These are phyloP conservation scores for Penicillium sp. DNA, from an alignment of 2,329 filamentous ascomycete species.

Conservation along the genomic window DNA sequence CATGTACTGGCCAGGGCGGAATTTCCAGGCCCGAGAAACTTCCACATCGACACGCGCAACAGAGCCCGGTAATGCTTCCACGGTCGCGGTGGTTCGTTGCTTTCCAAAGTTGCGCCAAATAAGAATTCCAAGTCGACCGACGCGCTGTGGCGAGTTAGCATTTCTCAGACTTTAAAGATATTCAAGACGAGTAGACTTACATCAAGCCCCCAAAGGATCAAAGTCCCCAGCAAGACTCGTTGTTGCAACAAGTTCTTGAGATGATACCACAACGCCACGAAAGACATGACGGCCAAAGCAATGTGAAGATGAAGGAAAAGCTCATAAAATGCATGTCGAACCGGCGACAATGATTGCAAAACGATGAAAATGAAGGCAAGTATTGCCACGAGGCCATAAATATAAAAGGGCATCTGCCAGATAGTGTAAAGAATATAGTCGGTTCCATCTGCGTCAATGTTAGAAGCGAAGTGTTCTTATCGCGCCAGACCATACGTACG, in stretches of 20 bases:
- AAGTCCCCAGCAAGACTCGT: conserved; percentile 38
- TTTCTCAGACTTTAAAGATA: conserved; percentile 3
- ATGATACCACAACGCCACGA: conserved; percentile 49
- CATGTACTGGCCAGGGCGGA: conserved; percentile 58
- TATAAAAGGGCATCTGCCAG: conserved; percentile 38
- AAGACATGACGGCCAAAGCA: conserved; percentile 45
- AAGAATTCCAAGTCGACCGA: conserved; percentile 55
- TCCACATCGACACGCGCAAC: conserved; percentile 56
- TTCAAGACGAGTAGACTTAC: conserved; percentile 24
- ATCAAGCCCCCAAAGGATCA: conserved; percentile 44
- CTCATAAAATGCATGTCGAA: conserved; percentile 54
- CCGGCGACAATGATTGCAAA: conserved; percentile 49
- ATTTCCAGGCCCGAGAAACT: conserved; percentile 40
- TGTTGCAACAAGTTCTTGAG: conserved; percentile 39
- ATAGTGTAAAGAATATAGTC: conserved; percentile 33
- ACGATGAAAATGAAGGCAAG: conserved; percentile 47
- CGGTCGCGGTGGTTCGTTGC: conserved; percentile 56
- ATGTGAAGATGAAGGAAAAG: conserved; percentile 53
- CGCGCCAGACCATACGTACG: conserved; percentile 25
- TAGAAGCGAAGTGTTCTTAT: background rate
- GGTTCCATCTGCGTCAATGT: conserved; percentile 61
- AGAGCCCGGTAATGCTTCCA: conserved; percentile 62
- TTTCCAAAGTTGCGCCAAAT: conserved; percentile 59
- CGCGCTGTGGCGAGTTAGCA: conserved; percentile 40
- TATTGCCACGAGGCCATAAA: conserved; percentile 42